Conservation (phyloP, 2,329 filamentous ascomycete species). For the Sarocladium kiliense region DNA sequence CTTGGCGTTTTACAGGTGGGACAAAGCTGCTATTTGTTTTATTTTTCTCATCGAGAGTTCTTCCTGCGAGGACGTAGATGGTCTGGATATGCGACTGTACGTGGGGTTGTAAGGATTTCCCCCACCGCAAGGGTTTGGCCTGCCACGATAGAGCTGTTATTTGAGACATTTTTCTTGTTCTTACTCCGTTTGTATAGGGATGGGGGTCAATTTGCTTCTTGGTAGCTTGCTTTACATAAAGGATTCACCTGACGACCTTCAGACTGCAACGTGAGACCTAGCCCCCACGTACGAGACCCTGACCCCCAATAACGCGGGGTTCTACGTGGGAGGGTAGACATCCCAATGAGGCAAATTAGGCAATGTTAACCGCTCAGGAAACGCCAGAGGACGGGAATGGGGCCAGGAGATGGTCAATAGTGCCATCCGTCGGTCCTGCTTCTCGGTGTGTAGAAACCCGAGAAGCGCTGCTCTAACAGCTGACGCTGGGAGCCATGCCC, state of each 20-base stretch:
- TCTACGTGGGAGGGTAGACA: background rate
- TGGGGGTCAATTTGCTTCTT: no score
- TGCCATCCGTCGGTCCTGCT: background rate
- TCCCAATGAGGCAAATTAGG: background rate
- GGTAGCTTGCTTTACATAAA: background rate
- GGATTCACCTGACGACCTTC: background rate
- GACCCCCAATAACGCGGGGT: background rate
- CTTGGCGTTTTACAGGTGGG: background rate
- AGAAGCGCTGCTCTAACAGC: background rate
- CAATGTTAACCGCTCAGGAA: no score
- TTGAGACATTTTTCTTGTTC: background rate
- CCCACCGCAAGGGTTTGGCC: background rate
- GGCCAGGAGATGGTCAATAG: background rate
- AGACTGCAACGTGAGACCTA: background rate
- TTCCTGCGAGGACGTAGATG: background rate
- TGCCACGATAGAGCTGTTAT: background rate
- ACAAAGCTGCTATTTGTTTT: background rate
- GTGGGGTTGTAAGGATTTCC: background rate
- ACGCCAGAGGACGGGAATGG: background rate
- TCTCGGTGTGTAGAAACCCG: conserved; percentile 4
- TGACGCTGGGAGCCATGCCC: background rate
- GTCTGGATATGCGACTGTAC: background rate
- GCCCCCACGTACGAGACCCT: background rate
- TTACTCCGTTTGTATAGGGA: background rate
- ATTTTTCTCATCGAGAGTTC: background rate